Conservation (phyloP, 768 basidiomycete species). For the Auricularia cornea region DNA sequence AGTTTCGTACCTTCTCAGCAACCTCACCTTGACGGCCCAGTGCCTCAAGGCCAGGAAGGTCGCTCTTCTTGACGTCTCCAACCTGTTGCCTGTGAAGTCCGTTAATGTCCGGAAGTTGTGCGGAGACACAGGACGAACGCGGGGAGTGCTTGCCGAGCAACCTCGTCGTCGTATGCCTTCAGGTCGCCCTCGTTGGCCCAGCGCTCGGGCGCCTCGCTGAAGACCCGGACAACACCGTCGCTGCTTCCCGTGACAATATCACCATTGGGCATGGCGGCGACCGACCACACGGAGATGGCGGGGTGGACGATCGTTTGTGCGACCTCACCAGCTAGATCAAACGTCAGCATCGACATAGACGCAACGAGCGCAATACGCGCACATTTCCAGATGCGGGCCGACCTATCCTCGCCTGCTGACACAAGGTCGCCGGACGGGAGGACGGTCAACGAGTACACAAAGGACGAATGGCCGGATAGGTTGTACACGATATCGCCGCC, state of each 20-base stretch:
- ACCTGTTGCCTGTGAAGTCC: conserved; percentile 60
- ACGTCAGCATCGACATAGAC: not conserved
- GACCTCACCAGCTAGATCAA: conserved; percentile 67
- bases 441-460: conserved; percentile 84
- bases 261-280: conserved; percentile 77
- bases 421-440: conserved; percentile 77
- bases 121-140: conserved; percentile 25
- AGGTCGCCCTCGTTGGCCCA: conserved; percentile 60
- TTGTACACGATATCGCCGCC: conserved; percentile 69
- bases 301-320: conserved; percentile 86
- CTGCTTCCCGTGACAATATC: conserved; percentile 91
- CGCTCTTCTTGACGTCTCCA: conserved; percentile 87
- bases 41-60: conserved; percentile 82
- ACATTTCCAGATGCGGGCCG: conserved; percentile 88
- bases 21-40: conserved; percentile 60
- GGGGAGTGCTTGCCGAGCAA: conserved; percentile 73
- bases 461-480: conserved; percentile 92
- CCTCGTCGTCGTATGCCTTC: conserved; percentile 62
- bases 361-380: conserved; percentile 16
- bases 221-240: conserved; percentile 81
- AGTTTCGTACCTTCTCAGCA: no score
- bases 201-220: conserved; percentile 64
- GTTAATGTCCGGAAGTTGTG: not conserved
- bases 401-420: conserved; percentile 91
- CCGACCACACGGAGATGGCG: conserved; percentile 95